Conservation (phyloP, 768 basidiomycete species). For the Ephemerocybe angulata region DNA sequence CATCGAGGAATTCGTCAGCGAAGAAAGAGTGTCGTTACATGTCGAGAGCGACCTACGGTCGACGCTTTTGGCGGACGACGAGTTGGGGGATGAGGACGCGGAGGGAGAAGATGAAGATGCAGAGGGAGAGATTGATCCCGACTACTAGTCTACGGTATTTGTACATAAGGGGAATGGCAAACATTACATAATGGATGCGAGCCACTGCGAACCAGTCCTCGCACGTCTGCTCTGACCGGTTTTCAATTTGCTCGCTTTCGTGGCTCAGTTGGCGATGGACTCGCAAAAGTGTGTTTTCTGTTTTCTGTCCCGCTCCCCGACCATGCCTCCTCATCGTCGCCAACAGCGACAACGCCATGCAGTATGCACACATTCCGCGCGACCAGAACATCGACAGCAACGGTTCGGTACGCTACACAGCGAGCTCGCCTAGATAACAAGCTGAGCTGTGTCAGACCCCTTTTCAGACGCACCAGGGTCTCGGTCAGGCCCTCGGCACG, state of each 20-base stretch:
- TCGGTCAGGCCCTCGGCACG: constrained; percentile 57
- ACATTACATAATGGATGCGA: constrained; percentile 12
- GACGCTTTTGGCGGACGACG: constrained; percentile 26
- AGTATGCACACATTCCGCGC: constrained; percentile 58
- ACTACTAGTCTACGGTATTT: constrained; percentile 6
- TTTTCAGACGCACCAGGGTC: constrained; percentile 54
- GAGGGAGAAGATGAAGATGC: constrained; percentile 38
- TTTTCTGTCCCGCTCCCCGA: constrained; percentile 6
- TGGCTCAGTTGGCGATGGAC: constrained; percentile 15
- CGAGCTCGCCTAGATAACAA: constrained; percentile 24
- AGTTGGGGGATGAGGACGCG: constrained; percentile 40
- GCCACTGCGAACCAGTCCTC: constrained; percentile 4
- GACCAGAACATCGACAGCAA: constrained; percentile 55
- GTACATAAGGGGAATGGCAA: constrained; percentile 1
- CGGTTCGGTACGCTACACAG: constrained; percentile 49
- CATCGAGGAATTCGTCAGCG: constrained; percentile 2
- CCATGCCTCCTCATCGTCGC: constrained; percentile 15
- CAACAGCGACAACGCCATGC: constrained; percentile 55
- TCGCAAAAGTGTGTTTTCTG: constrained; percentile 14
- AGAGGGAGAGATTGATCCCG: constrained; percentile 23
- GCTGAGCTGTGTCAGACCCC: constrained; percentile 34
- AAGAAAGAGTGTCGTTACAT: constrained; percentile 30
- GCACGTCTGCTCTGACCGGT: constrained; percentile 6
- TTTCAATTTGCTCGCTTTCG: constrained; percentile 19
- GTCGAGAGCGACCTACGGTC: constrained; percentile 27